Base-by-base conservation (phyloP, 108 stramenopile genomes). In the Stephanodiscus minutulus region DNA sequence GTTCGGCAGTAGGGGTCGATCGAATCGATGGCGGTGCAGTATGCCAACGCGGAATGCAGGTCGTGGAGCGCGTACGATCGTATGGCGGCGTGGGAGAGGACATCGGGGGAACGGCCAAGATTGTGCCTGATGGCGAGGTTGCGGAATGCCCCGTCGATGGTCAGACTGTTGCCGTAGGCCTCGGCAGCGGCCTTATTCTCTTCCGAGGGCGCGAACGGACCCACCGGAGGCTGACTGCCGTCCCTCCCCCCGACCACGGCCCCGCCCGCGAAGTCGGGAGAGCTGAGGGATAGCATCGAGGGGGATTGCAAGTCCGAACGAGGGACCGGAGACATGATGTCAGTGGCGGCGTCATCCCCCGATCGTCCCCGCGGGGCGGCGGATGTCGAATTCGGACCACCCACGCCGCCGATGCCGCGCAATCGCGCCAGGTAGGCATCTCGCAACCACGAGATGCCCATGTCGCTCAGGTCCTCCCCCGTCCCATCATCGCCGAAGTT, bases 41-140 rank as follows among this genome's bases (percentile, higher is more conserved):
- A 89, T 18, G 82, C 61, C 7, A 91, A 61, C 20, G 89, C 87
- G 13, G 62, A 41, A 3, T 61, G 82, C 55, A 88, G 79, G 37
- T 91, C 66, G 64, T 91, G 87, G 18, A 72, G 77, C 35, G 82
- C 76, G 64, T 95, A 95, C 41, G 90, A 85, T 15, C 85, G 79
- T 52, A 81, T 81, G 60, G 91, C 91, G 4, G 91, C 89, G 74
- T 88, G 84, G 43, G 90, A 85, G 22, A 95, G 76, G 1, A 91
- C 77, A 53, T 95, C 82, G 0, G 90, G 76, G 10, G 91, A 88
- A 50, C 86, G 72, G 18, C 84, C 76, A 20, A 94, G 71, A 24
- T 83, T 69, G 52, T 87, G 85, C 22, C 48, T 78, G n/a, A 66
- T 67, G 63, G 78, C 84, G 12, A 94, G 66, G 10, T 79, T 75